These are phyloP conservation scores for Penicillium sp. DNA, from an alignment of 2,329 filamentous ascomycete species.

Conservation along the genomic window DNA sequence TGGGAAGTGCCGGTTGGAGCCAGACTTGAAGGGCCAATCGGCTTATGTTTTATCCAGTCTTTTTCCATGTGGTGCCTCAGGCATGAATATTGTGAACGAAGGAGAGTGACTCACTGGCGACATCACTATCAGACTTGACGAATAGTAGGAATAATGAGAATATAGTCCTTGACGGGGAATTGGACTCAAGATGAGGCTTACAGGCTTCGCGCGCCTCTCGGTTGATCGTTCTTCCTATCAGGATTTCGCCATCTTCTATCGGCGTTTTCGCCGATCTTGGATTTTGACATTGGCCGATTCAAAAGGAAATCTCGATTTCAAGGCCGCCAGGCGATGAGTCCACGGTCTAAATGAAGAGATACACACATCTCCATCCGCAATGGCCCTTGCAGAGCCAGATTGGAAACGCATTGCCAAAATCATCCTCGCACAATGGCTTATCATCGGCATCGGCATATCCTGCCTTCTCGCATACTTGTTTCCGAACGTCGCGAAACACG, in stretches of 20 bases:
- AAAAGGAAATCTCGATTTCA: background rate
- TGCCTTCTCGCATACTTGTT: constrained; percentile 61
- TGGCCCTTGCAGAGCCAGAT: constrained; percentile 15
- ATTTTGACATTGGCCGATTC: background rate
- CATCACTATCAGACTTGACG: background rate
- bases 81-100: background rate
- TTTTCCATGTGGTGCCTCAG: constrained; percentile 15
- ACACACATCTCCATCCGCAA: background rate
- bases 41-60: constrained; percentile 26
- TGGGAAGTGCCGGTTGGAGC: constrained; percentile 14
- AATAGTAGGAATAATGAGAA: background rate
- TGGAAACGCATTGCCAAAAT: constrained; percentile 31
- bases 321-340: background rate
- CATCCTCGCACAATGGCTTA: constrained; percentile 64
- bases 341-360: background rate
- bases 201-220: background rate
- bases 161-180: background rate
- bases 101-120: background rate
- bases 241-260: constrained; percentile 1
- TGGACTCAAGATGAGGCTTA: background rate
- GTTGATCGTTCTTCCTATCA: constrained; percentile 18
- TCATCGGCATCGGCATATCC: constrained; percentile 63
- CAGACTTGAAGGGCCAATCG: constrained; percentile 4
- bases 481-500: constrained; percentile 55
- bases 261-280: constrained; percentile 12